A percentile compares a stretch with the other conserved stretches of the same genome.
These are phyloP conservation scores for Fusarium vanettenii DNA, from an alignment of 2,329 filamentous ascomycete genomes.

Conservation along the genomic window DNA sequence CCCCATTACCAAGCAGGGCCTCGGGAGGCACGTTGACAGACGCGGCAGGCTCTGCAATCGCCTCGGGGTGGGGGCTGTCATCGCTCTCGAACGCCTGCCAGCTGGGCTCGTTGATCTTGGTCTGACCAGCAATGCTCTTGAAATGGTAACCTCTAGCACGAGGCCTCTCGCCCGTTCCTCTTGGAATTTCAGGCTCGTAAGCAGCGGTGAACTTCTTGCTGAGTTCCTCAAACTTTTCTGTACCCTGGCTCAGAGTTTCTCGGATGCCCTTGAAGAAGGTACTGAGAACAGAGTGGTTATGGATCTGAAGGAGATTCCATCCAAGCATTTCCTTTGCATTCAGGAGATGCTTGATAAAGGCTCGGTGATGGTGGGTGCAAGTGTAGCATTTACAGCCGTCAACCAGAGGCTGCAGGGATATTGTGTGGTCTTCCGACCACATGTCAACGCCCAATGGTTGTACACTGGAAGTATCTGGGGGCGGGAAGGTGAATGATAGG, in stretches of 20 bases:
- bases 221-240: conserved; percentile 68
- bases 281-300: conserved; percentile 82
- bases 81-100: conserved; percentile 67
- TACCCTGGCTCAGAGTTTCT: conserved; percentile 67
- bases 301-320: conserved; percentile 91
- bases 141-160: conserved; percentile 85
- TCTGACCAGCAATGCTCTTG: conserved; percentile 74
- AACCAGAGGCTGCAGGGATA: conserved; percentile 71
- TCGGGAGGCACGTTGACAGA: conserved; percentile 42
- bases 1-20: conserved; percentile 60
- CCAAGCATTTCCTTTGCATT: conserved; percentile 95
- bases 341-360: conserved; percentile 89
- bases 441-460: conserved; percentile 80
- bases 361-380: conserved; percentile 85
- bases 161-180: conserved; percentile 81
- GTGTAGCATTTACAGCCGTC: conserved; percentile 81
- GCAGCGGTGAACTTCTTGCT: conserved; percentile 55
- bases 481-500: conserved; percentile 80
- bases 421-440: conserved; percentile 73
- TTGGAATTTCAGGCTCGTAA: conserved; percentile 80
- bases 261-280: conserved; percentile 81
- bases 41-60: conserved; percentile 33
- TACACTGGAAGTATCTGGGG: conserved; percentile 34
- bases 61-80: conserved; percentile 23
- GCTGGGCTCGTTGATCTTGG: conserved; percentile 74